phyloP scores from a whole-genome alignment of 2,329 filamentous ascomycete species.

The Phialophora verrucosa region DNA sequence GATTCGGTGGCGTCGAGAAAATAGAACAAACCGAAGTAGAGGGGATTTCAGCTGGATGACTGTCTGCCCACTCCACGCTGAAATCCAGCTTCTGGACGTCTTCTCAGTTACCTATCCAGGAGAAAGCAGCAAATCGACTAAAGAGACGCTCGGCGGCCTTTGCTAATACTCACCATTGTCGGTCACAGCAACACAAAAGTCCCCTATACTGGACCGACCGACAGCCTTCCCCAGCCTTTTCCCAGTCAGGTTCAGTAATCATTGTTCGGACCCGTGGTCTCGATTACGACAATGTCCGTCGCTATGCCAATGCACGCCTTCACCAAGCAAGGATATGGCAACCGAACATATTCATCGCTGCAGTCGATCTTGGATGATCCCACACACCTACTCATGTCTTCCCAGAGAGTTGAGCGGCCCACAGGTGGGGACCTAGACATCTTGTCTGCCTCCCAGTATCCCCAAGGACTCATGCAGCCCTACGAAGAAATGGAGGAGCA shows the following conservation, averaged over 20 bases:
- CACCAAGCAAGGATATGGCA: slow-evolving; percentile 22
- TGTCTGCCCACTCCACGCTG: background rate
- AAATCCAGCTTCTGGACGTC: background rate
- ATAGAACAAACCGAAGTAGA: background rate
- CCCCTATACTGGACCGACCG: background rate
- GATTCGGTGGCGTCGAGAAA: background rate
- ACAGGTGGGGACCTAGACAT: slow-evolving; percentile 28
- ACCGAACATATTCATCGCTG: slow-evolving; percentile 30
- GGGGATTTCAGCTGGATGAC: background rate
- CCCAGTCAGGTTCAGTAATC: slow-evolving; percentile 29
- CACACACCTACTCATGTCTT: slow-evolving; percentile 17
- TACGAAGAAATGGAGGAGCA: slow-evolving; percentile 20
- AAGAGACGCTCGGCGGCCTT: background rate
- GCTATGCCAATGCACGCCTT: slow-evolving; percentile 25
- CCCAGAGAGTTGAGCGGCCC: slow-evolving; percentile 16
- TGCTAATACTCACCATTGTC: background rate
- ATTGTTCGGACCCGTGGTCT: background rate
- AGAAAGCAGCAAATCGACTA: background rate
- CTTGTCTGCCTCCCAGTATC: slow-evolving; percentile 34
- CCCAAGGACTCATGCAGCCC: slow-evolving; percentile 33
- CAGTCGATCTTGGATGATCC: slow-evolving; percentile 32
- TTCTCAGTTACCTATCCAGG: background rate
- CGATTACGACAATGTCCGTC: slow-evolving; percentile 20
- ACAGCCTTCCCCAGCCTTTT: slow-evolving; percentile 13
- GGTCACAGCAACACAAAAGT: background rate